phyloP scores from a whole-genome alignment of 2,329 filamentous ascomycete genomes.

The Fusarium agapanthi region DNA sequence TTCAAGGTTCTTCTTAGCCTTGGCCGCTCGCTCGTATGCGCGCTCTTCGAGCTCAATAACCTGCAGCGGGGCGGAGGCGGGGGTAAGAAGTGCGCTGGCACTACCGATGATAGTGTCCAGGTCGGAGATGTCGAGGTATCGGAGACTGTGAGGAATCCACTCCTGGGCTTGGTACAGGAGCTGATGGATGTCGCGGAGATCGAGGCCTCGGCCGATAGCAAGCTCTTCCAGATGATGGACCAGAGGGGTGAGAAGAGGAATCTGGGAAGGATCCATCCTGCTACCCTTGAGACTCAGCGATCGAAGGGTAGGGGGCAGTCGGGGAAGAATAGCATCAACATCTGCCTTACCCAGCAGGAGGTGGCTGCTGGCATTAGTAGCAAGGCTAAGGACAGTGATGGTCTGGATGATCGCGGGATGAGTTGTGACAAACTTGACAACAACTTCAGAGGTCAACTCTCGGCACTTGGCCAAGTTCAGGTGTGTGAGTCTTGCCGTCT shows the following conservation, averaged over 20 bases:
- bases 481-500: slow-evolving; percentile 77
- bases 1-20: slow-evolving; percentile 68
- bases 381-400: slow-evolving; percentile 77
- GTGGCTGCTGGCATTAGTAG: slow-evolving; percentile 76
- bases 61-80: slow-evolving; percentile 72
- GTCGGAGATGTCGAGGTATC: slow-evolving; percentile 81
- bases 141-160: slow-evolving; percentile 65
- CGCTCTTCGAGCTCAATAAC: slow-evolving; percentile 80
- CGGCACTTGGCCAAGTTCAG: slow-evolving; percentile 82
- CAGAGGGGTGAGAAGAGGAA: slow-evolving; percentile 69
- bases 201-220: slow-evolving; percentile 74
- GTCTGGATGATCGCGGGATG: slow-evolving; percentile 73
- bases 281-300: slow-evolving; percentile 82
- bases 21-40: slow-evolving; percentile 70
- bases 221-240: slow-evolving; percentile 79
- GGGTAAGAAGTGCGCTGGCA: slow-evolving; percentile 67
- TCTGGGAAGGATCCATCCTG: slow-evolving; percentile 71
- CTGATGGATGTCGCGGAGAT: slow-evolving; percentile 70
- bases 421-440: slow-evolving; percentile 75
- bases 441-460: slow-evolving; percentile 69
- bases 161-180: slow-evolving; percentile 65
- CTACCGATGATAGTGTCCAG: slow-evolving; percentile 64
- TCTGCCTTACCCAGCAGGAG: slow-evolving; percentile 74
- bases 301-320: slow-evolving; percentile 71
- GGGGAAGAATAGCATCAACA: slow-evolving; percentile 70